Evolutionary conservation across 176 grass and related monocot species (phyloP), one percentile per base, ranked within the genome.

Genomic region (Aegilops tauschii): DNA sequence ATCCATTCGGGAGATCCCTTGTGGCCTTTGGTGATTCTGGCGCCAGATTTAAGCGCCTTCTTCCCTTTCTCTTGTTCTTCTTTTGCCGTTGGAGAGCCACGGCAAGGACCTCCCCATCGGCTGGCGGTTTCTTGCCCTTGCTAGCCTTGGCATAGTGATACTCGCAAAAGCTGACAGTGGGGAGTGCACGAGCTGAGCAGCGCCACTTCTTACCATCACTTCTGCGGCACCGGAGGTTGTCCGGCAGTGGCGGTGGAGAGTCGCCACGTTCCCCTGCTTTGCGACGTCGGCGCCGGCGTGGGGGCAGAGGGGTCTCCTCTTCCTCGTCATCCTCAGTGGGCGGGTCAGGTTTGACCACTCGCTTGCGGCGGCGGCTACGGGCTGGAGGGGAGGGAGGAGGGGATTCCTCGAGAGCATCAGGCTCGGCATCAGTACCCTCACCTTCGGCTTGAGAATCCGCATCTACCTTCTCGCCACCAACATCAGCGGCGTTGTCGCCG

Each of bases 131-230:
- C 81, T 90, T 95, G 70, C 85, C 54, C 85, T 90, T 92, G 81
- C 84, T 92, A 21, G 82, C 91, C 88, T 30, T 88, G 0, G 89
- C 73, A 71, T 94, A 92, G 86, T 97, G 94, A 52, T 97, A 92
- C 67, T 94, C 87, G 35, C 97, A 99, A 84, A 99, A 96, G 67
- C 87, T 93, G 14, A 99, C 80, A 1, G 92, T 95, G 9, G 90
- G 88, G 20, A 97, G 84, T 0, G 92, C 85, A 18, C 89, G 90
- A 63, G 83, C 83, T 1, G 83, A 36, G 83, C 97, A 99, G 42
- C 97, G 94, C 97, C 97, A 99, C 68, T 94, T 89, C 73, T 93
- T 92, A 14, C 97, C 97, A 65, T 99, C 97, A 21, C 92, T 92
- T n/a, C 97, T 82, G 36, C 97, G 94, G 65, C 97, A 99, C 4